Conservation (phyloP, 2,329 filamentous ascomycete species). For the Lachnellula willkommii region DNA sequence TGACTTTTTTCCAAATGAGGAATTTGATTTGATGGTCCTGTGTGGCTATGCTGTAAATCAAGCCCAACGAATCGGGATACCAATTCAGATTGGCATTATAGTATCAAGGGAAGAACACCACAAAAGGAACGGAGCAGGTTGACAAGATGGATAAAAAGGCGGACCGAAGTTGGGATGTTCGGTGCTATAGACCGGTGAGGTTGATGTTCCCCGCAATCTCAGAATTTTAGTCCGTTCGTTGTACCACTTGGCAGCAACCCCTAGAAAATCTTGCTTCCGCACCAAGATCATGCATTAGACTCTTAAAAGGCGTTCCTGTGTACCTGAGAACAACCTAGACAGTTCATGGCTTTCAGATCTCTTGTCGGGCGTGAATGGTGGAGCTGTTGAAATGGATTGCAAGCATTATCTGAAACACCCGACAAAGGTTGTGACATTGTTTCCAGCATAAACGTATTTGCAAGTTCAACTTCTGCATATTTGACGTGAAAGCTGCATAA, state of each 20-base stretch:
- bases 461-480: too few species aligned
- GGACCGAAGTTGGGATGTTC: neutral
- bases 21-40: neutral
- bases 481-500: neutral
- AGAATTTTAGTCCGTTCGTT: neutral
- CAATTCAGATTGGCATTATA: neutral
- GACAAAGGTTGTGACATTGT: too few species aligned
- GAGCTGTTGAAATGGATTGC: too few species aligned
- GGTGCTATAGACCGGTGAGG: neutral
- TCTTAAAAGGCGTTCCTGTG: neutral
- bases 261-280: neutral
- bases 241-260: neutral
- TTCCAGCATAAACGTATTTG: too few species aligned
- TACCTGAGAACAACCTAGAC: neutral
- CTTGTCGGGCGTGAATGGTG: neutral
- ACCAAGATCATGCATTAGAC: neutral
- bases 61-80: slow-evolving; percentile 1
- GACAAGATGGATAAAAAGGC: slow-evolving; percentile 4
- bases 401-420: too few species aligned
- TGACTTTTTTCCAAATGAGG: slow-evolving; percentile 2
- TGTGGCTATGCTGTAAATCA: neutral
- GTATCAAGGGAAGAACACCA: neutral
- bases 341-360: neutral
- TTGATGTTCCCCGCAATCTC: slow-evolving; percentile 2
- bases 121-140: neutral